phyloP scores from a whole-genome alignment of 768 basidiomycete genomes.

The Tricholoma matsutake region DNA sequence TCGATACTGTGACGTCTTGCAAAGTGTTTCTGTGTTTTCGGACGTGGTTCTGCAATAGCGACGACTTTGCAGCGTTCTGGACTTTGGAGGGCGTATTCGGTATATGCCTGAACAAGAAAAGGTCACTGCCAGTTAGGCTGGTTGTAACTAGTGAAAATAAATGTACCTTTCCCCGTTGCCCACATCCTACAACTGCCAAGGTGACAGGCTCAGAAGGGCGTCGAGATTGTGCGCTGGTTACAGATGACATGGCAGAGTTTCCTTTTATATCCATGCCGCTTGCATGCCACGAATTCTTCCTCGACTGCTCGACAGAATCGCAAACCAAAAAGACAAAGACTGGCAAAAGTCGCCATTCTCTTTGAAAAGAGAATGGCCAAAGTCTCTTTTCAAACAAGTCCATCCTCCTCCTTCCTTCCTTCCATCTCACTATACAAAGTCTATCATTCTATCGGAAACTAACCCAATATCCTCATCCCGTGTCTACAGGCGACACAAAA shows the following conservation, averaged over 20 bases:
- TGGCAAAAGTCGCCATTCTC: slow-evolving; percentile 26
- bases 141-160: background rate
- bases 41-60: slow-evolving; percentile 82
- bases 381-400: slow-evolving; percentile 34
- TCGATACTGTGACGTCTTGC: slow-evolving; percentile 58
- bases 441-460: slow-evolving; percentile 51
- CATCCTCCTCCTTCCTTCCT: slow-evolving; percentile 42
- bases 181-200: slow-evolving; percentile 77
- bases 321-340: slow-evolving; percentile 19
- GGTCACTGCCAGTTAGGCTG: background rate
- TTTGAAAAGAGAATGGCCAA: slow-evolving; percentile 18
- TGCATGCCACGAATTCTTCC: slow-evolving; percentile 70
- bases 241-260: slow-evolving; percentile 1
- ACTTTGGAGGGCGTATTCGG: slow-evolving; percentile 52
- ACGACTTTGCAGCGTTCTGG: slow-evolving; percentile 74
- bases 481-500: slow-evolving; percentile 54
- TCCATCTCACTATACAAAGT: slow-evolving; percentile 43
- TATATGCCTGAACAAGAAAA: slow-evolving; percentile 48
- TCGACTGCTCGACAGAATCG: slow-evolving; percentile 49
- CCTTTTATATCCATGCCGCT: background rate
- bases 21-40: slow-evolving; percentile 58
- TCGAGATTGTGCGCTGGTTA: background rate
- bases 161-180: slow-evolving; percentile 73
- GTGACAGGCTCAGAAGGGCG: slow-evolving; percentile 46
- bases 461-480: slow-evolving; percentile 55